These are phyloP conservation scores for Volvariella surrecta DNA, from an alignment of 1,284 basidiomycete genomes.

Conservation along the genomic window DNA sequence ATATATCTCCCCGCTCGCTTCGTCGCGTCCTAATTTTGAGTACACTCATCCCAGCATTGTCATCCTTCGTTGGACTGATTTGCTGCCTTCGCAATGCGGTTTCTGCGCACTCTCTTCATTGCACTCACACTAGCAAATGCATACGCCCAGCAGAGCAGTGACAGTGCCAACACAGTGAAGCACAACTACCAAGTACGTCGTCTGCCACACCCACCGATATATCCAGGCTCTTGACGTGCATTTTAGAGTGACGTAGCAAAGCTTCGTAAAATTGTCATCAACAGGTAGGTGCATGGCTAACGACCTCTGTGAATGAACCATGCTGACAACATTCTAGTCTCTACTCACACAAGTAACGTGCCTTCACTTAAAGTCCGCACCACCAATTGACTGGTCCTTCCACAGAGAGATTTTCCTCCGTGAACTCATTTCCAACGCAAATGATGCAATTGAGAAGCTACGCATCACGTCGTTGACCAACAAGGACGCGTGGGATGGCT, in stretches of 20 bases:
- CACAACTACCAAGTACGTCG: slow-evolving; percentile 71
- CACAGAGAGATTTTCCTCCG: slow-evolving; percentile 86
- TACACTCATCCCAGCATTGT: not conserved
- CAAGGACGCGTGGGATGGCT: slow-evolving; percentile 59
- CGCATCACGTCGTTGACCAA: slow-evolving; percentile 81
- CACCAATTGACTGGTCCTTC: not conserved
- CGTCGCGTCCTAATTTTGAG: too few relatives aligned
- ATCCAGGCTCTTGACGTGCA: not conserved
- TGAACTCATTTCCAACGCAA: slow-evolving; percentile 89
- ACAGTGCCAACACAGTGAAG: slow-evolving; percentile 41
- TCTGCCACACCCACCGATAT: slow-evolving; percentile 3
- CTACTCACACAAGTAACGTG: slow-evolving; percentile 64
- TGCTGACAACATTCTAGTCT: slow-evolving; percentile 36
- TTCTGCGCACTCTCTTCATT: slow-evolving; percentile 44
- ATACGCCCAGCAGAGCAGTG: slow-evolving; percentile 41
- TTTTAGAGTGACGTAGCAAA: slow-evolving; percentile 84
- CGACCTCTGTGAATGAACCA: slow-evolving; percentile 2
- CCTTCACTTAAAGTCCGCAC: slow-evolving; percentile 7
- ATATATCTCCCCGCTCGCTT: slow-evolving; percentile 6
- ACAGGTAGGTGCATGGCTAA: slow-evolving; percentile 61
- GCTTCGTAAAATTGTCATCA: slow-evolving; percentile 87
- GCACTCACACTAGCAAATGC: slow-evolving; percentile 39
- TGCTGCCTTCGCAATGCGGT: slow-evolving; percentile 41
- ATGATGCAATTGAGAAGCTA: slow-evolving; percentile 92
- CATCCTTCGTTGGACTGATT: slow-evolving; percentile 1